Conservation (phyloP, 805 yeast species). For the Candida parachauliodes region DNA sequence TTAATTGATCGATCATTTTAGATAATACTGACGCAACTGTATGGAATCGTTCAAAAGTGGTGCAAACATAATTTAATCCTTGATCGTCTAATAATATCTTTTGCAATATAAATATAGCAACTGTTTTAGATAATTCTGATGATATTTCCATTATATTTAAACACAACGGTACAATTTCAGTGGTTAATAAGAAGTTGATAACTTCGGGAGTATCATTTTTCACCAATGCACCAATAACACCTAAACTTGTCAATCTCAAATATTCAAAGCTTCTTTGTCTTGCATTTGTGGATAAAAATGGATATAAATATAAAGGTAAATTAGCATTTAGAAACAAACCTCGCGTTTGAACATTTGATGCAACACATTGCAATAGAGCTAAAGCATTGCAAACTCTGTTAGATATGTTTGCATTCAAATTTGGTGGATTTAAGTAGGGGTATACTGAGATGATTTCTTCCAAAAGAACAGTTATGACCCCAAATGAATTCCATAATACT, state of each 20-base stretch:
- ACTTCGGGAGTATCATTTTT: constrained; percentile 96
- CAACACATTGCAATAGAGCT: constrained; percentile 93
- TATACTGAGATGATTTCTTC: constrained; percentile 90
- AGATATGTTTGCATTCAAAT: constrained; percentile 77
- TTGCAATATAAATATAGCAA: constrained; percentile 93
- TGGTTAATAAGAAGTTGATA: constrained; percentile 84
- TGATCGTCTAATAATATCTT: constrained; percentile 88
- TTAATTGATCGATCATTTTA: constrained; percentile 82
- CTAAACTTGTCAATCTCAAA: constrained; percentile 84
- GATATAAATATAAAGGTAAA: constrained; percentile 87
- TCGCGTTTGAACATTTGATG: constrained; percentile 90
- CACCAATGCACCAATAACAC: constrained; percentile 95
- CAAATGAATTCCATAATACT: constrained; percentile 93
- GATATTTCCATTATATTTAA: constrained; percentile 93
- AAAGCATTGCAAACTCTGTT: constrained; percentile 94
- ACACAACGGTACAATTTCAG: constrained; percentile 95
- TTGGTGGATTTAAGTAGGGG: constrained; percentile 85
- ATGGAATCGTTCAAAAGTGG: constrained; percentile 89
- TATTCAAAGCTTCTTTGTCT: constrained; percentile 93
- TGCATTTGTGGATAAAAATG: constrained; percentile 87
- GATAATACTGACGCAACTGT: constrained; percentile 89
- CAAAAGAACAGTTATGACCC: constrained; percentile 87
- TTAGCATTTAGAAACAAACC: constrained; percentile 83
- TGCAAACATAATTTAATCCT: constrained; percentile 89
- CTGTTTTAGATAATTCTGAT: constrained; percentile 90